phyloP scores from a whole-genome alignment of 1,284 basidiomycete genomes.

The Ceratobasidium sp. region DNA sequence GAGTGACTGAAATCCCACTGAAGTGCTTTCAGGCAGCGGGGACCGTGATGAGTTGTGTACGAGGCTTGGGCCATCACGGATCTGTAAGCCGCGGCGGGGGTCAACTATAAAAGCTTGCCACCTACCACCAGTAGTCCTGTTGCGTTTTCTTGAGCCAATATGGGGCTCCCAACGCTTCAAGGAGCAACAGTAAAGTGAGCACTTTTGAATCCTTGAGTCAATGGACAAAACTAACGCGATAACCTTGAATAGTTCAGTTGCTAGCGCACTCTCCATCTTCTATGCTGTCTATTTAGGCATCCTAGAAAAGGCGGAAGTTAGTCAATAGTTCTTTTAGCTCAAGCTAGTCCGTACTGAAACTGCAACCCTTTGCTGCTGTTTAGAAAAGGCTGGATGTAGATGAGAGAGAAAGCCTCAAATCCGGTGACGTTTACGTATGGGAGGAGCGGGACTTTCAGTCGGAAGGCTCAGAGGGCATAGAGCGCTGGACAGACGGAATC shows the following conservation, averaged over 20 bases:
- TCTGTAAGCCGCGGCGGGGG: not conserved
- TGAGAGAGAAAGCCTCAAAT: constrained; percentile 28
- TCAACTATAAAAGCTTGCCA: constrained; percentile 20
- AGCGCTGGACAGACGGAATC: constrained; percentile 43
- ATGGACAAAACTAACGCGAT: not conserved
- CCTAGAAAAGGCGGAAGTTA: constrained; percentile 30
- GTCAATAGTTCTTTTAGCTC: not conserved
- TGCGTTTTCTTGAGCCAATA: not conserved
- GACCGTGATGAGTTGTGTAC: not conserved
- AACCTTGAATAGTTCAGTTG: constrained; percentile 9
- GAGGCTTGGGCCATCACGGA: constrained; percentile 6
- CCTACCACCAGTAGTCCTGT: not conserved
- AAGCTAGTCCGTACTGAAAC: not conserved
- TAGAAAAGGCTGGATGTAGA: constrained; percentile 33
- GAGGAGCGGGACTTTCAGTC: constrained; percentile 35
- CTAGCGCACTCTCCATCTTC: constrained; percentile 37
- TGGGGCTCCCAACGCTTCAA: constrained; percentile 34
- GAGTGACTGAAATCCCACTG: not conserved
- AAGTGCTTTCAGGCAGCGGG: not conserved
- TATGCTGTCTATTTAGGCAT: constrained; percentile 32
- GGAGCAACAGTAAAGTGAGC: constrained; percentile 38
- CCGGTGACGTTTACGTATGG: constrained; percentile 38
- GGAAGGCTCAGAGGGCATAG: constrained; percentile 29
- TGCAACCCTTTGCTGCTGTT: not conserved
- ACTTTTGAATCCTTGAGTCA: not conserved